Base-by-base conservation (phyloP, 2,329 filamentous ascomycete genomes). In the Aspergillus terreus region DNA sequence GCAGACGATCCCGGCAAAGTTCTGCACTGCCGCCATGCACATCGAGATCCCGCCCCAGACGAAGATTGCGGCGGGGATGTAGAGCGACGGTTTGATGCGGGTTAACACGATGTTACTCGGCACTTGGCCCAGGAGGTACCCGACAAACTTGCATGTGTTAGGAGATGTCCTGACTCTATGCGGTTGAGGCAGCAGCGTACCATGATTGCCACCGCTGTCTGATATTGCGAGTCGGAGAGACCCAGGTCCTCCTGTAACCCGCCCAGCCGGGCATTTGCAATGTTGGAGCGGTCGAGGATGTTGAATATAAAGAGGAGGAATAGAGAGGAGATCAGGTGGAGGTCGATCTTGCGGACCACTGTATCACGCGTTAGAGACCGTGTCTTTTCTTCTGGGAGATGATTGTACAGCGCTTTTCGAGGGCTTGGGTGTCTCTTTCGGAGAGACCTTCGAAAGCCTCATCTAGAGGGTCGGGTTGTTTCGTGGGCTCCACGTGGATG, bases 221-320 rank as follows among this genome's bases (percentile, higher is more conserved):
- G 79, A 63, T 88, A 88, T 64, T 88, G 73, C 3, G 76, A 78
- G 58, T 81, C 72, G 38, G 68, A 68, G 54, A 87, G 73, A 1
- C 73, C 65, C 19, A 87, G 70, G 47, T 88, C 85, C 7, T 75
- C 73, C 51, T 86, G 80, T 17, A 89, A 72, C 5, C 85, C 84
- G 63, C 83, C 82, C 47, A 88, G 75, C 19, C 82, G 78, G 1
- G 86, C 86, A 1, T 84, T 79, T 2, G 84, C 84, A 56, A 88
- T 86, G 67, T 87, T 86, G 65, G 86, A 86, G 33, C 83, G 75
- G 61, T 86, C 83, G 27, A 84, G 75, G 40, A 68, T 69, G 41
- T 69, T 70, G 41, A 70, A 57, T 17, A 63, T 56, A 35, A 60
- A 59, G 6, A 58, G 43, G 4, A 58, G 49, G 21, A 56, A 56